phyloP scores from a whole-genome alignment of 1,139 yeast genomes.

The Blastobotrys malaysiensis region DNA sequence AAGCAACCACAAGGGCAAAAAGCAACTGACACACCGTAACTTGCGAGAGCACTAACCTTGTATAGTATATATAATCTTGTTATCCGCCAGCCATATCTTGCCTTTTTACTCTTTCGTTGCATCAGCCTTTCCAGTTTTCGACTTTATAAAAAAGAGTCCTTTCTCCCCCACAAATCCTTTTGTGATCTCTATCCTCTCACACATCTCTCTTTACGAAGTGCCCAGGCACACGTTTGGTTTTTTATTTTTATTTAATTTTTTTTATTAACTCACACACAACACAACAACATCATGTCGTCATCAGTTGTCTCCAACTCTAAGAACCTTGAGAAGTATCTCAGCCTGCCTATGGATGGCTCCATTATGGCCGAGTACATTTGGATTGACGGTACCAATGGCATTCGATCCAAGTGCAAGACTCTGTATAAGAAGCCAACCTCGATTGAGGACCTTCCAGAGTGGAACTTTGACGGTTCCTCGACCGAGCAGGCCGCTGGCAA shows the following conservation, averaged over 20 bases:
- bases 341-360: conserved; percentile 78
- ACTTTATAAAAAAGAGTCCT: neutral
- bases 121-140: neutral
- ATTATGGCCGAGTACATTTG: conserved; percentile 95
- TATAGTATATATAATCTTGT: neutral
- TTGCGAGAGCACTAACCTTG: neutral
- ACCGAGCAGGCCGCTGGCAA: conserved; percentile 99
- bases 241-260: conserved; percentile 4
- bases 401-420: conserved; percentile 94
- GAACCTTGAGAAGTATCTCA: conserved; percentile 68
- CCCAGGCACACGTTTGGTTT: conserved; percentile 1
- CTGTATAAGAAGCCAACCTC: conserved; percentile 60
- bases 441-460: conserved; percentile 88
- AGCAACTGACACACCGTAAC: neutral
- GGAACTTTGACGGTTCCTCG: conserved; percentile 99
- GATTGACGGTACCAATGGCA: conserved; percentile 90
- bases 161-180: conserved; percentile 3
- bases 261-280: conserved; percentile 1
- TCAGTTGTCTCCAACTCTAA: conserved; percentile 29
- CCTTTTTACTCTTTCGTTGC: neutral
- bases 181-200: conserved; percentile 2
- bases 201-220: neutral
- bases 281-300: conserved; percentile 18
- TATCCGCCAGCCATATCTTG: neutral
- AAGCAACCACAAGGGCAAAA: neutral